Evolutionary conservation across 768 basidiomycete genomes (phyloP), one percentile per base, ranked within the genome.

Genomic region (Boletus sp.): DNA sequence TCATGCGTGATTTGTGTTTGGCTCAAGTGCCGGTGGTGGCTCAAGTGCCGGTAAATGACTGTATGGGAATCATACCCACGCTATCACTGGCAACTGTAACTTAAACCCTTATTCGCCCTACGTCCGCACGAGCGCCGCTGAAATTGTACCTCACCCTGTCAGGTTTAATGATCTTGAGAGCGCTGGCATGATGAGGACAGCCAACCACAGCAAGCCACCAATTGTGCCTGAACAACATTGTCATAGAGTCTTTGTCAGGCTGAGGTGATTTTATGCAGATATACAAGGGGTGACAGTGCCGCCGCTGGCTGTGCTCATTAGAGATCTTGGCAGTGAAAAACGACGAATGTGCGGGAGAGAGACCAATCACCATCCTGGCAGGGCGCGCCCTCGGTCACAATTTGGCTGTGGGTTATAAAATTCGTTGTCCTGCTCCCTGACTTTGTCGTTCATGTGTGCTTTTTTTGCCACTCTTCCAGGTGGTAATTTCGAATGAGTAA

Each of bases 301-400:
- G 35, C 39, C 49, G 35, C 50, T 32, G 49, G 50, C 40, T 52
- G 15, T 35, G 24, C 29, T 45, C 28, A 12, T 24, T 20, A n/a
- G 40, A 41, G 32, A 52, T 50, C 44, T 64, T 42, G 64, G 50
- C 35, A 40, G 24, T 8, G 45, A 37, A 56, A 41, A 35, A 30
- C 50, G 60, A 67, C 56, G 61, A 69, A 64, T 67, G 66, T 67
- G 66, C 55, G 45, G 46, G 39, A 18, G 20, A 12, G 30, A 37
- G 33, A 48, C 60, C 66, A 63, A 66, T 68, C 64, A 47, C 33
- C 29, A 17, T 33, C 36, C 44, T 56, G 33, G 7, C 44, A 48
- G 29, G 61, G 42, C 20, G 39, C 56, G 41, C 53, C 18, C 18
- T 55, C 52, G 56, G 58, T 44, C 37, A 15, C 48, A 45, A 47